These are phyloP conservation scores for Mycena floridula DNA, from an alignment of 768 basidiomycete species.

Conservation along the genomic window DNA sequence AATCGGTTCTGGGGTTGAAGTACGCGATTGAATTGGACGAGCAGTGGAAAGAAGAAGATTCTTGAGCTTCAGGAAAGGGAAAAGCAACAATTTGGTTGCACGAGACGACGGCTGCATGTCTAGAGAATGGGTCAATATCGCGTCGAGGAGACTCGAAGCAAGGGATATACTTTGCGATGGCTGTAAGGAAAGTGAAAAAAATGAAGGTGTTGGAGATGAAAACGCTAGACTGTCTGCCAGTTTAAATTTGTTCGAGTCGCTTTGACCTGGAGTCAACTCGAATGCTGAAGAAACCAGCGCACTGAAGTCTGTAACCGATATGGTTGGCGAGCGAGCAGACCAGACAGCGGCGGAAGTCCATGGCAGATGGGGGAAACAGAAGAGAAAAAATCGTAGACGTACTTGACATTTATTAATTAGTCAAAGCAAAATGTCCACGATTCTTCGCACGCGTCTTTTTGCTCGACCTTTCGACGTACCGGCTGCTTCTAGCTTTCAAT, in stretches of 20 bases:
- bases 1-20: not conserved
- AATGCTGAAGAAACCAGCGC: not conserved
- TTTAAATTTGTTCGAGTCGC: not conserved
- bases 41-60: not conserved
- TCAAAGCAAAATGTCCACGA: too few species aligned
- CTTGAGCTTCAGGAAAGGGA: not conserved
- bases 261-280: not conserved
- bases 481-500: too few species aligned
- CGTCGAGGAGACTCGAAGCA: too few species aligned
- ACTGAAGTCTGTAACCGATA: not conserved
- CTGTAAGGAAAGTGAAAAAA: too few species aligned
- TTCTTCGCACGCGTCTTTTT: too few species aligned
- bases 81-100: too few species aligned
- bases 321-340: not conserved
- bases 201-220: too few species aligned
- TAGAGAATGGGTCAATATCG: too few species aligned
- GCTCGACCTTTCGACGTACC: too few species aligned
- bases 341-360: not conserved
- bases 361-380: not conserved
- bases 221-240: not conserved
- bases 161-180: too few species aligned
- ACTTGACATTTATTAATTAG: too few species aligned
- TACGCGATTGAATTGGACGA: not conserved
- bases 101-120: not conserved
- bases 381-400: not conserved